Percentiles rank a stretch among this genome's conserved stretches.
Evolutionary conservation across 805 yeast species (phyloP).

Genomic region (Grigorovia transvaalensis): DNA sequence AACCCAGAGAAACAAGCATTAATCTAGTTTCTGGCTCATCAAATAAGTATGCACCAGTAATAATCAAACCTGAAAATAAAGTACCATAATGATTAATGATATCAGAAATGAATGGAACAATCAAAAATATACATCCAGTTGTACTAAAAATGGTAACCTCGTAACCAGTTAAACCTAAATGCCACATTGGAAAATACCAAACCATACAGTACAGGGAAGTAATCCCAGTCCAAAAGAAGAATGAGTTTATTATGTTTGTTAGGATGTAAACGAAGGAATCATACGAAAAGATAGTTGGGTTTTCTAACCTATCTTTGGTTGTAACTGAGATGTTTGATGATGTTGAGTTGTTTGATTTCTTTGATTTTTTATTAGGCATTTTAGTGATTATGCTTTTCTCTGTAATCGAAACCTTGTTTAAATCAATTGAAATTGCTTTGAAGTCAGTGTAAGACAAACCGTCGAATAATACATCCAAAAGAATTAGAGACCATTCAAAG

Average conservation of each 20-base stretch:
- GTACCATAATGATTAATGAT: slow-evolving; percentile 23
- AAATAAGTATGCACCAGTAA: slow-evolving; percentile 66
- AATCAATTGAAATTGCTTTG: slow-evolving; percentile 40
- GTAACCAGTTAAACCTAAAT: slow-evolving; percentile 94
- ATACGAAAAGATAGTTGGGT: slow-evolving; percentile 5
- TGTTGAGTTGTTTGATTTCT: not conserved
- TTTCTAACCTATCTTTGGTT: not conserved
- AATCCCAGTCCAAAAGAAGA: slow-evolving; percentile 73
- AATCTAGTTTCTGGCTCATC: slow-evolving; percentile 63
- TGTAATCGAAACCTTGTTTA: slow-evolving; percentile 10
- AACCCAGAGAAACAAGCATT: slow-evolving; percentile 54
- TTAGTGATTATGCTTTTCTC: not conserved
- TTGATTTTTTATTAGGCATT: not conserved
- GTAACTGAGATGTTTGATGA: not conserved
- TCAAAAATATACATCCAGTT: slow-evolving; percentile 48
- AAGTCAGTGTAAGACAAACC: slow-evolving; percentile 70
- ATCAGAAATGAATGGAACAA: slow-evolving; percentile 31
- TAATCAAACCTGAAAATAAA: slow-evolving; percentile 45
- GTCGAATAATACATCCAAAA: slow-evolving; percentile 79
- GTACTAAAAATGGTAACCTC: slow-evolving; percentile 59
- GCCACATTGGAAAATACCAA: slow-evolving; percentile 98
- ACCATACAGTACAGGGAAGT: slow-evolving; percentile 78
- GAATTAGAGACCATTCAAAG: slow-evolving; percentile 84
- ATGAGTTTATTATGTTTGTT: slow-evolving; percentile 45
- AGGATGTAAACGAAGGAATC: slow-evolving; percentile 28